Evolutionary conservation across 2,329 filamentous ascomycete genomes (phyloP).

Genomic region (Diplodia mutila): DNA sequence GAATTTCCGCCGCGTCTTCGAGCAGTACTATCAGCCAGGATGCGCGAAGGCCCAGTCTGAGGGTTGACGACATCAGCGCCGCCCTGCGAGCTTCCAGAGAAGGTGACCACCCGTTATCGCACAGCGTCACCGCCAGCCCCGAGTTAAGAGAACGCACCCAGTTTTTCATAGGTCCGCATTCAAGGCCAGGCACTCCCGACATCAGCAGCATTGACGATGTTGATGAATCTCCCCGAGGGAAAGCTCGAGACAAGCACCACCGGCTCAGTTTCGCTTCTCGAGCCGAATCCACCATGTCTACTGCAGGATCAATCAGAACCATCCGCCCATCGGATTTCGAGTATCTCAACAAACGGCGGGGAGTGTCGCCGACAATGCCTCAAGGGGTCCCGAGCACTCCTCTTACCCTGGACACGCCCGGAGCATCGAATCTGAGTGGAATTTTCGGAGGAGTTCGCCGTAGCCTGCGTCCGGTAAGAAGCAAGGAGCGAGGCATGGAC

Average conservation of each 20-base stretch:
- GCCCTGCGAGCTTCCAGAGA: slow-evolving; percentile 55
- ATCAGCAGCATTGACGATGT: slow-evolving; percentile 35
- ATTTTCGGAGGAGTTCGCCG: slow-evolving; percentile 53
- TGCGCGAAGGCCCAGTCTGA: slow-evolving; percentile 60
- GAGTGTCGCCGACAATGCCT: slow-evolving; percentile 45
- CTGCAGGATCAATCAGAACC: slow-evolving; percentile 49
- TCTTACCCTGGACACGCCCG: slow-evolving; percentile 47
- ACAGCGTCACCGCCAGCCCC: slow-evolving; percentile 73
- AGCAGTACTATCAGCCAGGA: slow-evolving; percentile 60
- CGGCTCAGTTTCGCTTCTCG: slow-evolving; percentile 43
- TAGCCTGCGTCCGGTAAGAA: slow-evolving; percentile 51
- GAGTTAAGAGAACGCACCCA: slow-evolving; percentile 49
- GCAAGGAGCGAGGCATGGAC: slow-evolving; percentile 46
- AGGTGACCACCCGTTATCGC: slow-evolving; percentile 72
- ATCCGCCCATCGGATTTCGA: slow-evolving; percentile 48
- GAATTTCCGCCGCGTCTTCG: slow-evolving; percentile 55
- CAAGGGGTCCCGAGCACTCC: slow-evolving; percentile 51
- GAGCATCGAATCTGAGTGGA: slow-evolving; percentile 47
- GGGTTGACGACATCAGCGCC: slow-evolving; percentile 61
- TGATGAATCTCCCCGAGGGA: slow-evolving; percentile 29
- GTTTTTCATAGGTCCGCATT: slow-evolving; percentile 44
- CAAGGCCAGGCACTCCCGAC: slow-evolving; percentile 46
- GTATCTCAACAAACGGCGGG: slow-evolving; percentile 28
- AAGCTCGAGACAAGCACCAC: slow-evolving; percentile 30
- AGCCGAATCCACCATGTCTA: slow-evolving; percentile 44